These are phyloP conservation scores for Trypanosomatidae sp. DNA, from an alignment of 208 protist genomes.

Conservation along the genomic window DNA sequence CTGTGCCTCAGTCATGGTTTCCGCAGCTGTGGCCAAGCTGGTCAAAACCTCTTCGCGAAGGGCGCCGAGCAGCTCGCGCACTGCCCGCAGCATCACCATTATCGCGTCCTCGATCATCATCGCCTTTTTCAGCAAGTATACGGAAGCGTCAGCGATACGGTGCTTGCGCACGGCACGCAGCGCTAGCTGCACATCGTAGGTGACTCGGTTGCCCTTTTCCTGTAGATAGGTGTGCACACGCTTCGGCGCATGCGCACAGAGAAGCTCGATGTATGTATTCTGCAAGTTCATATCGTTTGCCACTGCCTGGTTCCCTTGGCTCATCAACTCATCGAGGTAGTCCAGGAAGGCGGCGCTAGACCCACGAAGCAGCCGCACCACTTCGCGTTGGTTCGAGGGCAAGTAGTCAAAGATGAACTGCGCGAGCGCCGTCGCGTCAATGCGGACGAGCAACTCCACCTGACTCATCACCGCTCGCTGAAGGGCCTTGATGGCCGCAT, in stretches of 20 bases:
- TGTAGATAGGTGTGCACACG: constrained; percentile 64
- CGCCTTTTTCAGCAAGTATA: constrained; percentile 67
- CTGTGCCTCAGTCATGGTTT: background rate
- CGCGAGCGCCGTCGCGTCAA: constrained; percentile 60
- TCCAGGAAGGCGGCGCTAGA: constrained; percentile 63
- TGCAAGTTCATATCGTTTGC: constrained; percentile 63
- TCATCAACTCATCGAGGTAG: constrained; percentile 76
- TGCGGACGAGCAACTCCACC: constrained; percentile 46
- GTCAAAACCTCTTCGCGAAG: constrained; percentile 27
- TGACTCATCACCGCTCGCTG: constrained; percentile 58
- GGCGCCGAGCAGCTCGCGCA: constrained; percentile 19
- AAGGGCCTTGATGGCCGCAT: constrained; percentile 25
- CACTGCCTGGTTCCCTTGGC: constrained; percentile 41
- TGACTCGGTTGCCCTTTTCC: constrained; percentile 37
- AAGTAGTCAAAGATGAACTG: constrained; percentile 78
- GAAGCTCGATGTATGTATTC: constrained; percentile 84
- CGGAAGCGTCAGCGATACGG: constrained; percentile 54
- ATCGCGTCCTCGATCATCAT: constrained; percentile 65
- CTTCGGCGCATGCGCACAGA: constrained; percentile 56
- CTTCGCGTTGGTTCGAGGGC: constrained; percentile 61
- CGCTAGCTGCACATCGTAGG: constrained; percentile 68
- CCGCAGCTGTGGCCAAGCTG: background rate
- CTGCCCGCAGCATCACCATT: constrained; percentile 29
- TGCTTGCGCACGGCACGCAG: constrained; percentile 46
- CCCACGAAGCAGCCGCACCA: constrained; percentile 59